Conservation (phyloP, 2,329 filamentous ascomycete species). For the Aureobasidium zeae region DNA sequence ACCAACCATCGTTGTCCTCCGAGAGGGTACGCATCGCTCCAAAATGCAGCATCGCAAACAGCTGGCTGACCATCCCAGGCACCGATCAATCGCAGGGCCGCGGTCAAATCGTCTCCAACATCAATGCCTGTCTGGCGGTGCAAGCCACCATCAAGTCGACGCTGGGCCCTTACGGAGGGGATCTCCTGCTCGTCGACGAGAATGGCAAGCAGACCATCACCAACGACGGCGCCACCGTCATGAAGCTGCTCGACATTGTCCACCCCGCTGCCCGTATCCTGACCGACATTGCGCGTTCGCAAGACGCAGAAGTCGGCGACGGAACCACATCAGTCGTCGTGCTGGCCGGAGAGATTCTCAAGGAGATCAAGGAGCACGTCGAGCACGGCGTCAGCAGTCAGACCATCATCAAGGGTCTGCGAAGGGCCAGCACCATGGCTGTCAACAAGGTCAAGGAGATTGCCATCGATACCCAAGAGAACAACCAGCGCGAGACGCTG, state of each 20-base stretch:
- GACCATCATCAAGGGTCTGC: conserved; percentile 91
- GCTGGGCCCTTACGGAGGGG: conserved; percentile 90
- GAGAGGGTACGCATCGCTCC: conserved; percentile 63
- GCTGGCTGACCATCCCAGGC: conserved; percentile 44
- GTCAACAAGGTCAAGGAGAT: conserved; percentile 99
- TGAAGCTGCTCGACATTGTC: conserved; percentile 99
- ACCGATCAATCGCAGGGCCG: conserved; percentile 97
- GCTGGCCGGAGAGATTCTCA: conserved; percentile 91
- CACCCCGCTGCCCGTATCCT: conserved; percentile 95
- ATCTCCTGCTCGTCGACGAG: conserved; percentile 88
- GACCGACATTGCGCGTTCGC: conserved; percentile 94
- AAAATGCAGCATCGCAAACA: conserved; percentile 14
- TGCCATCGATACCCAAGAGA: conserved; percentile 72
- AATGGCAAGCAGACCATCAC: conserved; percentile 97
- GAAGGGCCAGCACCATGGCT: conserved; percentile 78
- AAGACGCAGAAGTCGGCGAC: conserved; percentile 98
- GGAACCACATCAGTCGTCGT: conserved; percentile 97
- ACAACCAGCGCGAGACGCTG: conserved; percentile 78
- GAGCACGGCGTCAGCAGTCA: conserved; percentile 96
- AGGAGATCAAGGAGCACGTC: conserved; percentile 91
- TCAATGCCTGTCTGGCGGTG: conserved; percentile 94
- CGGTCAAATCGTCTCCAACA: conserved; percentile 93
- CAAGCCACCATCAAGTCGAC: conserved; percentile 94
- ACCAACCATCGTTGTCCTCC: conserved; percentile 94
- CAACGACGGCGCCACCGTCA: conserved; percentile 97